A percentile compares a stretch with the other conserved stretches of the same genome.
These are phyloP conservation scores for Candida nemodendra DNA, from an alignment of 805 yeast species.

Conservation along the genomic window DNA sequence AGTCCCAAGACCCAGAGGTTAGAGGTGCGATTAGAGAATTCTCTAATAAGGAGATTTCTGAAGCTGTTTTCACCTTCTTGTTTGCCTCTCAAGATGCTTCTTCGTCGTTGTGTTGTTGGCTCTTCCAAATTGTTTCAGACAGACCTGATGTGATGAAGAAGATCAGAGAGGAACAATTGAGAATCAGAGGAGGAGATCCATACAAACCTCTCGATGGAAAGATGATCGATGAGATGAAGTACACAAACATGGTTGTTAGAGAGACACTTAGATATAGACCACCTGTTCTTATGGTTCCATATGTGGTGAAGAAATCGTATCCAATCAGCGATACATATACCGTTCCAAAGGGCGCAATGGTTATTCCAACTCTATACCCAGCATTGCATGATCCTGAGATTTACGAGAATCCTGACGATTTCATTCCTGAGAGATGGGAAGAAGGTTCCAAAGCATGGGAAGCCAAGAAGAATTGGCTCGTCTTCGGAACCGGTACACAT, in stretches of 20 bases:
- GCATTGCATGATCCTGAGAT: slow-evolving; percentile 97
- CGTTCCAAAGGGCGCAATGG: slow-evolving; percentile 96
- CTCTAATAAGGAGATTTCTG: slow-evolving; percentile 87
- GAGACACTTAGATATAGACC: slow-evolving; percentile 95
- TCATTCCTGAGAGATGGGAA: slow-evolving; percentile 94
- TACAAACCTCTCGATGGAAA: slow-evolving; percentile 59
- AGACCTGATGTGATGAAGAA: slow-evolving; percentile 87
- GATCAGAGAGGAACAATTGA: slow-evolving; percentile 88
- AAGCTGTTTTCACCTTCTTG: slow-evolving; percentile 92
- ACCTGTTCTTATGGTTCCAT: slow-evolving; percentile 98
- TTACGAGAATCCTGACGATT: slow-evolving; percentile 90
- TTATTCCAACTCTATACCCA: slow-evolving; percentile 93
- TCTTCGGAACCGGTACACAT: slow-evolving; percentile 96
- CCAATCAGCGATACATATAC: slow-evolving; percentile 81
- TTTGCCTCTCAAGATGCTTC: slow-evolving; percentile 99
- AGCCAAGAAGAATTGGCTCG: slow-evolving; percentile 90
- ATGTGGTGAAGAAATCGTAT: slow-evolving; percentile 82
- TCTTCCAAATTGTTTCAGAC: slow-evolving; percentile 94
- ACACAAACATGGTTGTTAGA: slow-evolving; percentile 86
- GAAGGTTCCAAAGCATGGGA: slow-evolving; percentile 72
- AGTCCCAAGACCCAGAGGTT: slow-evolving; percentile 49
- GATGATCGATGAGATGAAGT: slow-evolving; percentile 80
- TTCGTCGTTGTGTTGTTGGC: slow-evolving; percentile 96
- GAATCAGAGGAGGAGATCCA: slow-evolving; percentile 78
- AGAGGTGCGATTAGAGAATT: slow-evolving; percentile 75